These are phyloP conservation scores for Trichosphaerium sp. DNA, from an alignment of 78 protist genomes.

Conservation along the genomic window DNA sequence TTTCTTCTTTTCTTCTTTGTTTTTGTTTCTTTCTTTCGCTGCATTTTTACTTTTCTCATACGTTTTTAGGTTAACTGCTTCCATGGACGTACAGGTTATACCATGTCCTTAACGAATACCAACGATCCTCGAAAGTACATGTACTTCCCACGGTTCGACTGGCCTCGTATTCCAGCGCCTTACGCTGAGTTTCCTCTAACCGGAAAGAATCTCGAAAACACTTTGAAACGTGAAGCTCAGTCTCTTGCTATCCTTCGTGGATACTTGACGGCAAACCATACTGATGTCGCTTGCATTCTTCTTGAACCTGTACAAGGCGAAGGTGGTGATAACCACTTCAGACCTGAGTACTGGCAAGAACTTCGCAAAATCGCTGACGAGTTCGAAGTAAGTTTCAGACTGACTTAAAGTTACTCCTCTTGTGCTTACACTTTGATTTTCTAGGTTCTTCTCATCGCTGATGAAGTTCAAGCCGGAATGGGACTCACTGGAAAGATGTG, in stretches of 20 bases:
- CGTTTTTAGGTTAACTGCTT: too few species aligned
- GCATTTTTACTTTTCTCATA: too few species aligned
- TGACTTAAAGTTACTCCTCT: too few species aligned
- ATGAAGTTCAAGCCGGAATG: neutral
- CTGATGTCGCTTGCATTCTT: neutral
- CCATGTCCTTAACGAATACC: slow-evolving; percentile 7
- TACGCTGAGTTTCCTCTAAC: neutral
- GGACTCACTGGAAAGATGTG: slow-evolving; percentile 7
- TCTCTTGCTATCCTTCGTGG: neutral
- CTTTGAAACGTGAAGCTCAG: neutral
- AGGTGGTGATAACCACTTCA: neutral
- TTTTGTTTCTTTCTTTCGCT: too few species aligned
- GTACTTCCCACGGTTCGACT: neutral
- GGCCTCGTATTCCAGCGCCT: neutral
- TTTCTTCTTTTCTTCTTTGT: too few species aligned
- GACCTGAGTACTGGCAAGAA: neutral
- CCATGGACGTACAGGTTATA: slow-evolving; percentile 16
- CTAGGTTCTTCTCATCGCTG: neutral
- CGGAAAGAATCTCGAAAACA: neutral
- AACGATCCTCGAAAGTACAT: neutral
- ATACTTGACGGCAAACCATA: neutral
- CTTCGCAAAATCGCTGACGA: neutral
- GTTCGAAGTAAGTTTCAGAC: too few species aligned
- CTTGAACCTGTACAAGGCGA: neutral
- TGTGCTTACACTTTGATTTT: too few species aligned